phyloP scores from a whole-genome alignment of 2,329 filamentous ascomycete genomes.

The Penicillium sp. region DNA sequence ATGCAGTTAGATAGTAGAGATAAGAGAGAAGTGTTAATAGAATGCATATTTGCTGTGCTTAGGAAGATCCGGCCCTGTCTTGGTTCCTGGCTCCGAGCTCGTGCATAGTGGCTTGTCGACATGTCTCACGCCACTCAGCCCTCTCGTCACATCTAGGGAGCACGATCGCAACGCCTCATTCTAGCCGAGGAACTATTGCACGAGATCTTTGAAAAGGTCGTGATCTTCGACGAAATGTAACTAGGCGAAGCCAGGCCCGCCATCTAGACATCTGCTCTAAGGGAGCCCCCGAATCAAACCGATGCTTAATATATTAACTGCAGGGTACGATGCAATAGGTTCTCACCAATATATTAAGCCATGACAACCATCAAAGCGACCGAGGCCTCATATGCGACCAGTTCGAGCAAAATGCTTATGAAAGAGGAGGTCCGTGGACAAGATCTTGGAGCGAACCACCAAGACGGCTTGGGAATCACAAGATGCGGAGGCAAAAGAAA shows the following conservation, averaged over 20 bases:
- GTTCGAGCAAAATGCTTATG: conserved; percentile 8
- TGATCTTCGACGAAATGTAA: neutral
- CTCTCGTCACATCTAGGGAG: neutral
- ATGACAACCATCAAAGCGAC: neutral
- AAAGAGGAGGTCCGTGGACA: conserved; percentile 12
- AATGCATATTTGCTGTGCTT: neutral
- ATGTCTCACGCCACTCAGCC: conserved; percentile 2
- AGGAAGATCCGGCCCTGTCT: neutral
- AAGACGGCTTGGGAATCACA: conserved; percentile 2
- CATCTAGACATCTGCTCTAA: neutral
- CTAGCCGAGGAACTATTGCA: neutral
- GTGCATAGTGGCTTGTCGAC: conserved; percentile 3
- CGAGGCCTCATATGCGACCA: conserved; percentile 2
- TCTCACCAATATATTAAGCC: neutral
- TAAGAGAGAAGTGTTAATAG: neutral
- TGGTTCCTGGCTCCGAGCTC: conserved; percentile 3
- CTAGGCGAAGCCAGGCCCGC: too few species aligned
- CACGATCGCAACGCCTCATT: neutral
- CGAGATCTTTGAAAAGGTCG: neutral
- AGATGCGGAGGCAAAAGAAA: conserved; percentile 2
- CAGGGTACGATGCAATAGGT: neutral
- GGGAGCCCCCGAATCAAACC: neutral
- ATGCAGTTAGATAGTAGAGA: neutral
- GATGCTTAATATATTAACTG: neutral
- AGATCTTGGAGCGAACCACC: neutral